Evolutionary conservation across 345 rosid genomes (phyloP).

Genomic region (Lumnitzera racemosa): DNA sequence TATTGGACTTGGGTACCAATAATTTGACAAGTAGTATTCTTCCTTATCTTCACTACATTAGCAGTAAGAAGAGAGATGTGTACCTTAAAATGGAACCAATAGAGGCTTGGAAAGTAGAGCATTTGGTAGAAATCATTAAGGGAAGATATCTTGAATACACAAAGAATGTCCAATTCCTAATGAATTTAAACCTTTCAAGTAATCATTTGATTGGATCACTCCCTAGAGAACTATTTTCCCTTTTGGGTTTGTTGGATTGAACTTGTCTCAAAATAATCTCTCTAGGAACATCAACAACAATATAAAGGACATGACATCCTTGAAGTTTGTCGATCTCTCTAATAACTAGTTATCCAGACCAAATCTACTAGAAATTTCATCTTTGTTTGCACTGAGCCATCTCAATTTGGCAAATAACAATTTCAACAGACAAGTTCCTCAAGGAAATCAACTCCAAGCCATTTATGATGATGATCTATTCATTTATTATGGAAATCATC

Average conservation of each 20-base stretch:
- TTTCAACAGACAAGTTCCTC: slow-evolving; percentile 12
- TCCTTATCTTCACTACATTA: slow-evolving; percentile 1
- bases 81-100: too few relatives aligned
- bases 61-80: background rate
- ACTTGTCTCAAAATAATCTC: slow-evolving; percentile 17
- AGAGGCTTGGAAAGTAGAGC: too few relatives aligned
- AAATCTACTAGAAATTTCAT: slow-evolving; percentile 14
- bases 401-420: slow-evolving; percentile 27
- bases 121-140: background rate
- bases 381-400: slow-evolving; percentile 2
- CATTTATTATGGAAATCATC: too few relatives aligned
- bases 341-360: slow-evolving; percentile 11
- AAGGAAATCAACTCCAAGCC: background rate
- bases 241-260: slow-evolving; percentile 12
- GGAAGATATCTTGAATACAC: background rate
- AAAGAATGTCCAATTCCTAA: background rate
- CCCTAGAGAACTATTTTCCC: slow-evolving; percentile 7
- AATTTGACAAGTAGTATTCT: slow-evolving; percentile 9
- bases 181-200: slow-evolving; percentile 14
- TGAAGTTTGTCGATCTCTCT: slow-evolving; percentile 23
- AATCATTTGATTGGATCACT: slow-evolving; percentile 17
- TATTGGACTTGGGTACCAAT: slow-evolving; percentile 15
- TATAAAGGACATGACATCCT: slow-evolving; percentile 2
- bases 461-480: too few relatives aligned
- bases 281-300: slow-evolving; percentile 10